Evolutionary conservation across 345 rosid species (phyloP).

Genomic region (Boechera divaricarpa): DNA sequence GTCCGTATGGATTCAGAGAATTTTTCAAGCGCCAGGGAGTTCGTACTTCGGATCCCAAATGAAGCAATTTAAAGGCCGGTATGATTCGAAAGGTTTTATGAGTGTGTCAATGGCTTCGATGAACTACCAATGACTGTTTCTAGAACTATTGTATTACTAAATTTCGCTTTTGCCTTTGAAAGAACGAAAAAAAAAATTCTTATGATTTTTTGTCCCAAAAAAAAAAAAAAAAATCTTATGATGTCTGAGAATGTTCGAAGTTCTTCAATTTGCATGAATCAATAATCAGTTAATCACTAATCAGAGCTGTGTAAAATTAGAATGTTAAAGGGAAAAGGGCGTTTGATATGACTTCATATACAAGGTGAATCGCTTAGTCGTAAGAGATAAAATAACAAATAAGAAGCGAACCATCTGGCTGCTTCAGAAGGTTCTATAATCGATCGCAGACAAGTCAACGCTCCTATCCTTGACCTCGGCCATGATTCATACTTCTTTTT

Average conservation of each 20-base stretch:
- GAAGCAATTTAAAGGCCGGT: conserved; percentile 23
- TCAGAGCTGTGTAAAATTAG: neutral
- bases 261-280: conserved; percentile 19
- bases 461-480: no score
- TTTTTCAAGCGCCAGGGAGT: conserved; percentile 82
- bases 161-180: conserved; percentile 16
- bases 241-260: conserved; percentile 12
- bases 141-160: neutral
- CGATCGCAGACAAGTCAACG: no score
- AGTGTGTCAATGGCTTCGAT: conserved; percentile 24
- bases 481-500: no score
- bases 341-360: neutral
- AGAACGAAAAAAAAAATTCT: neutral
- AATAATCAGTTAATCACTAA: neutral
- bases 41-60: conserved; percentile 49
- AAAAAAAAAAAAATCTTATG: neutral
- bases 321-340: conserved; percentile 11
- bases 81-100: conserved; percentile 4
- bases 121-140: conserved; percentile 2
- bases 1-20: conserved; percentile 93
- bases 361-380: no score
- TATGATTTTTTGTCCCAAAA: no score
- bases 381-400: no score
- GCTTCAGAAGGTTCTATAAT: no score
- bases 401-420: no score